Evolutionary conservation across 148 eudicot genomes (phyloP), one percentile per base, ranked within the genome.

Genomic region (Talinum fruticosum): DNA sequence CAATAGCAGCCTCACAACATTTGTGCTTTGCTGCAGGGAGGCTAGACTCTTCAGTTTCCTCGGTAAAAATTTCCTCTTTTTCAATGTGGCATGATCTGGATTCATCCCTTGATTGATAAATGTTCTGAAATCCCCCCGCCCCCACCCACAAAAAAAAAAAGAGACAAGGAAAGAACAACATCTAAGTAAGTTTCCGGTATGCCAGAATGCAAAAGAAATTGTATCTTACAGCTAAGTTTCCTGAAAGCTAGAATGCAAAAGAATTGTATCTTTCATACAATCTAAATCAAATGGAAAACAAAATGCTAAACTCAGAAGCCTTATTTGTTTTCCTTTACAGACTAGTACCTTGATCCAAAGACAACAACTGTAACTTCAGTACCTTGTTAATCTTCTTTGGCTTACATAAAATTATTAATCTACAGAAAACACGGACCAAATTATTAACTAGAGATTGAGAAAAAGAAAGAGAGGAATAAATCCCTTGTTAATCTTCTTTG

Each of bases 1-100:
- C 34, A 23, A 54, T 62, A 33, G 64, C 28, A 26, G 73, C 36
- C 32, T 79, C 74, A 36, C 28, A 72, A 45, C 82, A 83, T 71
- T 75, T 71, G 67, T 83, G 82, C 61, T 79, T 83, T 26, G 80
- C 68, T 6, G 69, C 51, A 73, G 82, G 85, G 13, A 64, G 76
- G 71, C 61, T 75, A 6, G 57, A 71, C 26, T 79, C 79, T 53
- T 76, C 79, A 66, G 74, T 35, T 61, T 69, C 51, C 49, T 51
- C 82, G 23, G 38, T 38, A 1, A 66, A 29, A 38, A 72, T 73
- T 79, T 83, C 62, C 80, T 79, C 79, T 83, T 83, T 75, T 66
- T 83, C 75, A 76, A 75, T 44, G 75, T 82, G 66, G 41, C 51
- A 29, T 28, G 59, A 64, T 70, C 73, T 8, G 53, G 75, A 57